Evolutionary conservation across 78 protist genomes (phyloP).

Genomic region (Ministeria vibrans): DNA sequence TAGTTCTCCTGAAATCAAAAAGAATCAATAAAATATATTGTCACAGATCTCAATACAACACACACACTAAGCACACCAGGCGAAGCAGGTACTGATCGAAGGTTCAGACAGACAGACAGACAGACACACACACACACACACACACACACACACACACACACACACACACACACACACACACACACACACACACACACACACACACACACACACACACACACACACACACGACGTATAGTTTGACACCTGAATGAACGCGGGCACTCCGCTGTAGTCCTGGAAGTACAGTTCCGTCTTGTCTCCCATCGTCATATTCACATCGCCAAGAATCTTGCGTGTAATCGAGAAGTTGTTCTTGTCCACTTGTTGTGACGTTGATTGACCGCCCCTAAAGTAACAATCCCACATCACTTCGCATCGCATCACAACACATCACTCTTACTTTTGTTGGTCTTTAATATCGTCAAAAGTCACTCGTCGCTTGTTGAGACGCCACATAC

Average conservation of each 20-base stretch:
- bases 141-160: background rate
- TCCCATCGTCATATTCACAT: conserved; percentile 3
- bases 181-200: background rate
- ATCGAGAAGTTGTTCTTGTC: conserved; percentile 34
- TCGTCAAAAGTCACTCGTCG: background rate
- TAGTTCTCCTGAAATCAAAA: too few relatives aligned
- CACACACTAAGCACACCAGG: too few relatives aligned
- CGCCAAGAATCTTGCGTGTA: conserved; percentile 20
- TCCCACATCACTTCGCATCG: too few relatives aligned
- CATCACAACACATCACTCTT: too few relatives aligned
- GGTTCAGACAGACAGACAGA: background rate
- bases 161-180: background rate
- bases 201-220: background rate
- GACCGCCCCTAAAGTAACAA: too few relatives aligned
- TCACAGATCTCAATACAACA: too few relatives aligned
- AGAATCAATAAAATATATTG: too few relatives aligned
- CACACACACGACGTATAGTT: background rate
- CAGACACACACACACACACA: background rate
- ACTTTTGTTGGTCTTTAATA: background rate
- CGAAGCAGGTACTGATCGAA: too few relatives aligned
- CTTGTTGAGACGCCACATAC: background rate
- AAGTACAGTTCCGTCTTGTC: conserved; percentile 29
- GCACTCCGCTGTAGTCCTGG: conserved; percentile 39
- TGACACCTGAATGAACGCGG: conserved; percentile 41
- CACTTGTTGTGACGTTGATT: too few relatives aligned